Evolutionary conservation across 208 protist genomes (phyloP).

Genomic region (Angomonas deanei): DNA sequence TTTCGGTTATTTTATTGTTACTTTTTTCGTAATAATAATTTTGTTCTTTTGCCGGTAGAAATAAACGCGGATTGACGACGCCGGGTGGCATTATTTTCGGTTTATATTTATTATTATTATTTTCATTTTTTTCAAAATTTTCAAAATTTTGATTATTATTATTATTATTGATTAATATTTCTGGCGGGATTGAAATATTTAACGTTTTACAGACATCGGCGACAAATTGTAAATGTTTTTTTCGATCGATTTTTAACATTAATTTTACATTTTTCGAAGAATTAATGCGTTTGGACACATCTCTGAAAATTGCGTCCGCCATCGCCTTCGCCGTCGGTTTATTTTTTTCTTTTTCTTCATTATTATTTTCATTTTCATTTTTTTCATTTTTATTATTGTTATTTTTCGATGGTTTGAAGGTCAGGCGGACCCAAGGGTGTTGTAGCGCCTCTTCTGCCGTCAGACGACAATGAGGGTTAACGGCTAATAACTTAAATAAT

Average conservation of each 20-base stretch:
- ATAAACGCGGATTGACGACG: slow-evolving; percentile 58
- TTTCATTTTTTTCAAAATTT: too few relatives aligned
- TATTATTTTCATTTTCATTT: not conserved
- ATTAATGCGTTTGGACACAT: slow-evolving; percentile 45
- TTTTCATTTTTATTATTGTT: slow-evolving; percentile 2
- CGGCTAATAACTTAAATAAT: slow-evolving; percentile 43
- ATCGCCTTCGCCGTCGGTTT: slow-evolving; percentile 15
- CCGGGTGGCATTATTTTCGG: slow-evolving; percentile 21
- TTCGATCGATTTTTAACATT: slow-evolving; percentile 44
- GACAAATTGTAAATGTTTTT: slow-evolving; percentile 80
- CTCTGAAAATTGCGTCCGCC: slow-evolving; percentile 43
- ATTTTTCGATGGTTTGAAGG: slow-evolving; percentile 22
- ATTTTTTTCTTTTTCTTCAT: slow-evolving; percentile 2
- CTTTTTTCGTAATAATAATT: slow-evolving; percentile 69
- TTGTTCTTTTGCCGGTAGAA: slow-evolving; percentile 41
- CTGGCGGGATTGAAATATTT: slow-evolving; percentile 42
- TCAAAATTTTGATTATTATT: too few relatives aligned
- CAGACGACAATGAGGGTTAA: slow-evolving; percentile 51
- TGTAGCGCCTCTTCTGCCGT: slow-evolving; percentile 60
- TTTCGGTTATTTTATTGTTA: slow-evolving; percentile 28
- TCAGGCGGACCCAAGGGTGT: slow-evolving; percentile 61
- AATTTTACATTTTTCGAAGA: slow-evolving; percentile 36
- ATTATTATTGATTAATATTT: slow-evolving; percentile 33
- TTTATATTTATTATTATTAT: slow-evolving; percentile 1
- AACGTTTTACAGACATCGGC: slow-evolving; percentile 69